Evolutionary conservation across 2,329 filamentous ascomycete genomes (phyloP), one percentile per base, ranked within the genome.

Genomic region (Phyllosticta citrichinensis): DNA sequence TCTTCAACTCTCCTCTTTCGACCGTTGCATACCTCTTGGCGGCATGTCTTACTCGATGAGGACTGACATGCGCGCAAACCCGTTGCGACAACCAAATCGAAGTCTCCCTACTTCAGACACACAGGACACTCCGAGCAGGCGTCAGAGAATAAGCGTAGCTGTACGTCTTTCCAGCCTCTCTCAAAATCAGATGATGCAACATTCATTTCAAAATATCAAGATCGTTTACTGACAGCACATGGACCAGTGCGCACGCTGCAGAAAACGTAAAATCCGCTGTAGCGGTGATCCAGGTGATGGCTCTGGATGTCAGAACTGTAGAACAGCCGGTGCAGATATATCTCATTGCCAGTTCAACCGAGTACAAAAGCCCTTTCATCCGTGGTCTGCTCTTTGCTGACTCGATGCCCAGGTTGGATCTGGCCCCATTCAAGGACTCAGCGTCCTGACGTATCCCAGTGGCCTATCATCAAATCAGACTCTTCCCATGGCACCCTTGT

Each of bases 181-280:
- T 33, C 35, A 30, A 30, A 10, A 30, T 55, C 22, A 22, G 22
- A 22, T 3, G 22, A 22, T 33, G 8, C 17, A 10, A 25, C 20
- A 8, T 27, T 19, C 19, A 11, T 10, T 19, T n/a, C 27, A 20
- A 33, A 30, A 6, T 52, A 17, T 19, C 6, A 35, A 53, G 30
- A 20, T 10, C 14, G 5, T 40, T 14, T 9, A 24, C 58, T 60
- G 6, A 60, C 27, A 19, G 10, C 8, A 20, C 24, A 1, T 20
- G 35, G 50, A 27, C 52, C 24, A 97, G 93, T 97, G 93, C 73
- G 84, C 85, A 40, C 85, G 93, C 66, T 97, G 93, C 75, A 85
- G 93, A 63, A 92, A 93, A 76, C 84, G 93, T 62, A 97, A 97
- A 79, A 97, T 97, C 68, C 87, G 90, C 67, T 97, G 93, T 77